These are phyloP conservation scores for Neurospora africana DNA, from an alignment of 495 filamentous ascomycete species.

Conservation along the genomic window DNA sequence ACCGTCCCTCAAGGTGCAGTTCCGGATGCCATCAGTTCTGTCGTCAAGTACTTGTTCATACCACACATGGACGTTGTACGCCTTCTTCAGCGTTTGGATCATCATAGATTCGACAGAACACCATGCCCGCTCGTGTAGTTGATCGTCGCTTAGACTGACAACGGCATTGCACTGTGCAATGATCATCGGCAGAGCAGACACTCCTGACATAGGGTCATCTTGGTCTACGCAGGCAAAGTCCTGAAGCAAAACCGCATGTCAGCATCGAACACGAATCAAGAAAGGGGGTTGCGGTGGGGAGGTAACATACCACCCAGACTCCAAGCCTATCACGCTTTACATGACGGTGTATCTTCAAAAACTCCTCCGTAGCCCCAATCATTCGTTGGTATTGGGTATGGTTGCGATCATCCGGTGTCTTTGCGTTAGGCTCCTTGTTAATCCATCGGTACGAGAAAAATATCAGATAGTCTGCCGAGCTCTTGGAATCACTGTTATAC, in stretches of 20 bases:
- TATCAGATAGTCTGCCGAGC: slow-evolving; percentile 8
- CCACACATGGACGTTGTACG: slow-evolving; percentile 11
- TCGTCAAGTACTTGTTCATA: slow-evolving; percentile 10
- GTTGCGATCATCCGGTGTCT: slow-evolving; percentile 10
- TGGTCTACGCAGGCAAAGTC: slow-evolving; percentile 21
- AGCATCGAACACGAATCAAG: not conserved
- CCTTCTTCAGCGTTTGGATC: slow-evolving; percentile 6
- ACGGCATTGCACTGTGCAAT: slow-evolving; percentile 18
- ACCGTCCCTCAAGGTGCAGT: not conserved
- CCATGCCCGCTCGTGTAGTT: slow-evolving; percentile 14
- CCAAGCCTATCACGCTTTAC: slow-evolving; percentile 10
- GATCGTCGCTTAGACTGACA: slow-evolving; percentile 13
- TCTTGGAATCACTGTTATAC: not conserved
- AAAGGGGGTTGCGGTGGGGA: not conserved
- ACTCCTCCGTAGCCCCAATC: slow-evolving; percentile 11
- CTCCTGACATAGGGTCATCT: slow-evolving; percentile 13
- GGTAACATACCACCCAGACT: slow-evolving; percentile 16
- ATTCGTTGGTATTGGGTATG: slow-evolving; percentile 17
- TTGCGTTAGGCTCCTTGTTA: slow-evolving; percentile 2
- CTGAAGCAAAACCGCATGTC: slow-evolving; percentile 1
- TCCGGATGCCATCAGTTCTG: not conserved
- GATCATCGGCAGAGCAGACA: slow-evolving; percentile 16
- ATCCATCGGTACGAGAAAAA: slow-evolving; percentile 22
- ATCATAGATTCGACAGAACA: slow-evolving; percentile 17
- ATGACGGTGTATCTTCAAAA: slow-evolving; percentile 6